Conservation (phyloP, 495 filamentous ascomycete genomes). For the Immersiella caudata region DNA sequence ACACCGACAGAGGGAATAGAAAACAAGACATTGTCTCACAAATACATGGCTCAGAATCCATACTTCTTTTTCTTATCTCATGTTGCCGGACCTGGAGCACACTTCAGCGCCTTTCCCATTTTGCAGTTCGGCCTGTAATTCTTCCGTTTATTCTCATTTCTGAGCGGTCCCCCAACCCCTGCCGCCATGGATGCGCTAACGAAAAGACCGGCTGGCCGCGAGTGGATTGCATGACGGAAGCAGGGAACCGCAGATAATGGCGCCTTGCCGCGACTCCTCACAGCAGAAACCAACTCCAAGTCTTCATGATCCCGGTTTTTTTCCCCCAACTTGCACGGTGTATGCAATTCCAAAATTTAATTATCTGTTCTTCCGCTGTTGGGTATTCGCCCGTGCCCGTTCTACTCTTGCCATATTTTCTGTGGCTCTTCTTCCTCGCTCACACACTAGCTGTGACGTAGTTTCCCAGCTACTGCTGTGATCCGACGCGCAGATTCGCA, state of each 20-base stretch:
- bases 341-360: neutral
- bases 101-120: too few relatives aligned
- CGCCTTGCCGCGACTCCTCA: neutral
- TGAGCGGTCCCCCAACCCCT: neutral
- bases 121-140: neutral
- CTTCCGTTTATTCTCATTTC: neutral
- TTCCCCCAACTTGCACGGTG: neutral
- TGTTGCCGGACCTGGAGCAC: too few relatives aligned
- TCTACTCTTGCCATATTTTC: neutral
- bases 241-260: constrained; percentile 7
- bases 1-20: neutral
- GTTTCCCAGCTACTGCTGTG: neutral
- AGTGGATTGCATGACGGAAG: constrained; percentile 10
- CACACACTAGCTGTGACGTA: neutral
- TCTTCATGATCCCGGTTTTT: constrained; percentile 10
- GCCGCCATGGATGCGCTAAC: neutral
- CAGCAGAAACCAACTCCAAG: constrained; percentile 3
- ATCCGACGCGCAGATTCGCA: neutral
- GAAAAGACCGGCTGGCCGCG: neutral
- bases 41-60: neutral
- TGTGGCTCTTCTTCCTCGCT: neutral
- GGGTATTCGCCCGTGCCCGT: neutral
- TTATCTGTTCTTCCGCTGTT: neutral
- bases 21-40: neutral
- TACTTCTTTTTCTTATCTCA: neutral